Evolutionary conservation across 352 stramenopile species (phyloP).

Genomic region (Pythium brachiatum): DNA sequence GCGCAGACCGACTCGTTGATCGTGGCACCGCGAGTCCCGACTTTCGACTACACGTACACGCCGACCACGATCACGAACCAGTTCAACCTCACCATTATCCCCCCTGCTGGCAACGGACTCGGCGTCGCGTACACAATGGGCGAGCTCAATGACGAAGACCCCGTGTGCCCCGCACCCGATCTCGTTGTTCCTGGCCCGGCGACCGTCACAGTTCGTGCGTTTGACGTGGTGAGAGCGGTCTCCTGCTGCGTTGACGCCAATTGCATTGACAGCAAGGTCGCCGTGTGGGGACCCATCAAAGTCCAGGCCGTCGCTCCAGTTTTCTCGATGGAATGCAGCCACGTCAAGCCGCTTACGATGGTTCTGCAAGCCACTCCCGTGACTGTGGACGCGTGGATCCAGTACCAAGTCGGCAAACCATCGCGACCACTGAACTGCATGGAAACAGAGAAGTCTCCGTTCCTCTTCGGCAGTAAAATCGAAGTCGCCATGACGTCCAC

Average conservation of each 20-base stretch:
- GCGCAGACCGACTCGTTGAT: constrained; percentile 22
- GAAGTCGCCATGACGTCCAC: constrained; percentile 25
- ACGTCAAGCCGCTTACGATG: constrained; percentile 25
- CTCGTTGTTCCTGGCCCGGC: constrained; percentile 22
- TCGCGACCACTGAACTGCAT: constrained; percentile 9
- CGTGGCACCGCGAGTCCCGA: constrained; percentile 39
- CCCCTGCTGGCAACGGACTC: constrained; percentile 11
- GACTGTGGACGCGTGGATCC: constrained; percentile 23
- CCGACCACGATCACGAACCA: constrained; percentile 42
- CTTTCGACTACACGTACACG: constrained; percentile 32
- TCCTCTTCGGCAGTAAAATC: constrained; percentile 11
- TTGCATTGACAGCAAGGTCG: constrained; percentile 24
- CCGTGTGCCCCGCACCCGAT: constrained; percentile 14
- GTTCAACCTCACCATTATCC: constrained; percentile 44
- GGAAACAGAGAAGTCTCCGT: constrained; percentile 4
- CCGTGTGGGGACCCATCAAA: constrained; percentile 25
- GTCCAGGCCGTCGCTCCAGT: constrained; percentile 24
- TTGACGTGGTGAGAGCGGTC: constrained; percentile 43
- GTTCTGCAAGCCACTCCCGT: constrained; percentile 13
- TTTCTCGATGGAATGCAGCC: constrained; percentile 24
- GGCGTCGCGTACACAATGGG: constrained; percentile 32
- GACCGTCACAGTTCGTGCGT: constrained; percentile 27
- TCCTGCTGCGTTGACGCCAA: constrained; percentile 37
- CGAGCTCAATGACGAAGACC: constrained; percentile 2
- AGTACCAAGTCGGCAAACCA: constrained; percentile 20